Percentiles rank a stretch among this genome's conserved stretches.
These are phyloP conservation scores for Kwoniella mangroviensis DNA, from an alignment of 768 basidiomycete genomes.

Conservation along the genomic window DNA sequence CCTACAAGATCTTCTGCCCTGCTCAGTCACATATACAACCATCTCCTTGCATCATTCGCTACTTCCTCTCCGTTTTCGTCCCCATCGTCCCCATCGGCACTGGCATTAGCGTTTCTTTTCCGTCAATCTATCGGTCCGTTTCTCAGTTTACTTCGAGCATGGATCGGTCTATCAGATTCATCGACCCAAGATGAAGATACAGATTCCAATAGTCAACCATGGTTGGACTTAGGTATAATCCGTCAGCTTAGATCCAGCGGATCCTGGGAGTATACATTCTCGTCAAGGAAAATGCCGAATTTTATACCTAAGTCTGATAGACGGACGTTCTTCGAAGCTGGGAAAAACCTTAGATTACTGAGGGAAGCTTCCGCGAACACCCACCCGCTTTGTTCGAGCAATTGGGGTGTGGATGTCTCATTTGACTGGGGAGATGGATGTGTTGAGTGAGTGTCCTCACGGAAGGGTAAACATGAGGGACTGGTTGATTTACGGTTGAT, in stretches of 20 bases:
- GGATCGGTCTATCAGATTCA: slow-evolving; percentile 39
- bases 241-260: slow-evolving; percentile 9
- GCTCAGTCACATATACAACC: slow-evolving; percentile 36
- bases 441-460: slow-evolving; percentile 10
- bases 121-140: slow-evolving; percentile 31
- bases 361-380: slow-evolving; percentile 37
- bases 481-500: too few relatives aligned
- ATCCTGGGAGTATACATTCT: slow-evolving; percentile 41
- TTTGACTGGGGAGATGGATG: slow-evolving; percentile 38
- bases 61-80: slow-evolving; percentile 3
- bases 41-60: slow-evolving; percentile 31
- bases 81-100: background rate
- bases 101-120: slow-evolving; percentile 42
- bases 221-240: slow-evolving; percentile 49
- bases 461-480: too few relatives aligned
- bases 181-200: slow-evolving; percentile 23
- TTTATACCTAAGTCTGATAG: slow-evolving; percentile 38
- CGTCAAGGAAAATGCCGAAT: slow-evolving; percentile 38
- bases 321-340: slow-evolving; percentile 47
- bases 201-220: slow-evolving; percentile 39
- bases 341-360: slow-evolving; percentile 41
- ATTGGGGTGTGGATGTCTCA: slow-evolving; percentile 27
- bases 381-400: slow-evolving; percentile 38
- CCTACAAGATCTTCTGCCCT: slow-evolving; percentile 38
- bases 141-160: slow-evolving; percentile 36